These are phyloP conservation scores for Xerocomus cyaneibrunnescens DNA, from an alignment of 1,284 basidiomycete species.

Conservation along the genomic window DNA sequence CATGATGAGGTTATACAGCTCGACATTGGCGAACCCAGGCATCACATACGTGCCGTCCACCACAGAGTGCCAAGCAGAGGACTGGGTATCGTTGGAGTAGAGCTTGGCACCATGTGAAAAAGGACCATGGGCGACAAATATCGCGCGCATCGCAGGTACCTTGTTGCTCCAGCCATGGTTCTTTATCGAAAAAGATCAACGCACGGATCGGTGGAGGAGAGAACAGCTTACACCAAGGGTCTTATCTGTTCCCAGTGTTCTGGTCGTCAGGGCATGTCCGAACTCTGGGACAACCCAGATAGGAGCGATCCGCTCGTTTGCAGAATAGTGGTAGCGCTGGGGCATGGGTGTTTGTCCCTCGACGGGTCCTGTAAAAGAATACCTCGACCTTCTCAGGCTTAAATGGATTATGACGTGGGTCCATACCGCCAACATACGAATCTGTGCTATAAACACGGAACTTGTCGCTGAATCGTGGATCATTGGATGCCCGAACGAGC, in stretches of 20 bases:
- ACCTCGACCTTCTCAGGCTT: not conserved
- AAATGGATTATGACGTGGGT: not conserved
- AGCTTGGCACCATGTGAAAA: slow-evolving; percentile 68
- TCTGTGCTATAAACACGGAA: slow-evolving; percentile 79
- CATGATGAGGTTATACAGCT: slow-evolving; percentile 82
- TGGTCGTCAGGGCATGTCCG: slow-evolving; percentile 70
- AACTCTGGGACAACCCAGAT: slow-evolving; percentile 83
- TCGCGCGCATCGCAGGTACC: slow-evolving; percentile 77
- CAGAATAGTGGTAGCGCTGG: slow-evolving; percentile 70
- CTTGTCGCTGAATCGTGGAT: slow-evolving; percentile 40
- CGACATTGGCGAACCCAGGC: slow-evolving; percentile 78
- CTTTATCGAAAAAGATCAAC: slow-evolving; percentile 35
- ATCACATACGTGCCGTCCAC: slow-evolving; percentile 68
- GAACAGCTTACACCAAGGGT: slow-evolving; percentile 67
- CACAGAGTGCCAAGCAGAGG: slow-evolving; percentile 65
- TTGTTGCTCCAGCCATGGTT: slow-evolving; percentile 86
- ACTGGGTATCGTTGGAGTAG: slow-evolving; percentile 31
- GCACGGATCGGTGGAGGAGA: not conserved
- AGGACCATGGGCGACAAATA: slow-evolving; percentile 89
- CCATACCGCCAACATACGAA: slow-evolving; percentile 37
- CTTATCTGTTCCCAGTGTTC: slow-evolving; percentile 57
- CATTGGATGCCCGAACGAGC: slow-evolving; percentile 48
- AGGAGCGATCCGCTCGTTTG: slow-evolving; percentile 77
- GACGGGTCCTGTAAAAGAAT: slow-evolving; percentile 15
- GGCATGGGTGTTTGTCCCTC: slow-evolving; percentile 58